phyloP scores from a whole-genome alignment of 192 early-diverging fungal genomes.

The Backusella mclennaniae region DNA sequence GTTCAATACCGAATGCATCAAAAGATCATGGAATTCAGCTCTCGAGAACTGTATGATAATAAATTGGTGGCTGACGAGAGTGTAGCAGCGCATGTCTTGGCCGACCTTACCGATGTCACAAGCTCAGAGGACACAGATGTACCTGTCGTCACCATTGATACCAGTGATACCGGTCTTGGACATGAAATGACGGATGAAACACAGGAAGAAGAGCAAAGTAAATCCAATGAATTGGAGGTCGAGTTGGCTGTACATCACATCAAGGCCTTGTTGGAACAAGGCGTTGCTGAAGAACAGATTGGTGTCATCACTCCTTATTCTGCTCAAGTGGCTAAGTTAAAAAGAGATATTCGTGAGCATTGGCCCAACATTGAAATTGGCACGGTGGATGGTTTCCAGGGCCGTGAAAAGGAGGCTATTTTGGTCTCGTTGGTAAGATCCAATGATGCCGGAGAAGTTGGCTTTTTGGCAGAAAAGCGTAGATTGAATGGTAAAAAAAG shows the following conservation, averaged over 20 bases:
- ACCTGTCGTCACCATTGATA: conserved; percentile 73
- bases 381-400: conserved; percentile 90
- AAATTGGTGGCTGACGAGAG: conserved; percentile 61
- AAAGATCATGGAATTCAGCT: conserved; percentile 75
- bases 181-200: conserved; percentile 41
- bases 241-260: conserved; percentile 63
- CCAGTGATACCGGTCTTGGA: conserved; percentile 47
- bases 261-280: conserved; percentile 56
- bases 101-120: conserved; percentile 57
- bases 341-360: conserved; percentile 45
- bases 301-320: conserved; percentile 88
- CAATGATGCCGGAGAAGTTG: conserved; percentile 74
- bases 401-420: conserved; percentile 87
- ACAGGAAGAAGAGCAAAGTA: conserved; percentile 53
- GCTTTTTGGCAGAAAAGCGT: conserved; percentile 80
- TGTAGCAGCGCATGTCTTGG: conserved; percentile 64
- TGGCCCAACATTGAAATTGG: conserved; percentile 75
- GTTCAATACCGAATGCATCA: conserved; percentile 92
- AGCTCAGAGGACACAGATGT: conserved; percentile 57
- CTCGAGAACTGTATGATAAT: conserved; percentile 67
- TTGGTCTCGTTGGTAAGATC: conserved; percentile 79
- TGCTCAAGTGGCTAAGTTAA: conserved; percentile 66
- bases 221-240: conserved; percentile 79
- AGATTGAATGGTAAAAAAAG: conserved; percentile 69
- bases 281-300: conserved; percentile 63